Base-by-base conservation (phyloP, 169 alveolate genomes). In the Plasmodium malariae region DNA sequence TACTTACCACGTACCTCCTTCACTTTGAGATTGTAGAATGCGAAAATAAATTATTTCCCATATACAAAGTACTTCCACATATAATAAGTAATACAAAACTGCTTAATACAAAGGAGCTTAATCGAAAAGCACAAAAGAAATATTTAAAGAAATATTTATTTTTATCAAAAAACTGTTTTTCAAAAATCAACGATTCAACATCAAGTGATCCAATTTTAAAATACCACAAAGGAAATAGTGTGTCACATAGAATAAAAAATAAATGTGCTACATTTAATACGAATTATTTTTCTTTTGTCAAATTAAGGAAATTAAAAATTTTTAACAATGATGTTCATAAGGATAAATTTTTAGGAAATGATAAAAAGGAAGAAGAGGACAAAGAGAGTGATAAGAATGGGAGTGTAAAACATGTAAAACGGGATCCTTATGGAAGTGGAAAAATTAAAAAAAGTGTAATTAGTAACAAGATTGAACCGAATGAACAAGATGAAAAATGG, bases 11-110 rank as follows among this genome's bases (percentile, higher is more conserved):
- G 24, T 67, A 67, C 49, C n/a, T 71, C 34, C 49, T 17, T 51
- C 40, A 59, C 19, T 60, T 83, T 83, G 83, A 83, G 48, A 45
- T 67, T 67, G 91, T 83, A 37, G 67, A 59, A 59, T 28, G 91
- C 69, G 45, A 43, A 9, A 51, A 68, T 6, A 55, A 83, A 12
- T 21, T 45, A 7, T 36, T 65, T 83, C 40, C 19, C 26, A 7
- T 65, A 30, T 28, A 67, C 40, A 67, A 67, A 49, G 57, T 21
- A 24, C 17, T 83, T 30, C 63, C 87, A 36, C 12, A 37, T 19
- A 54, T 73, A 55, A 40, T 12, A 43, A 57, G 57, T 43, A 43
- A 43, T 60, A 62, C 11, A 21, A 76, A 60, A 32, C 11, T 26
- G 2, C 34, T 57, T 49, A 59, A 59, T 6, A 0, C 17, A 7